phyloP scores from a whole-genome alignment of 2,329 filamentous ascomycete species.

The Neonectria punicea region DNA sequence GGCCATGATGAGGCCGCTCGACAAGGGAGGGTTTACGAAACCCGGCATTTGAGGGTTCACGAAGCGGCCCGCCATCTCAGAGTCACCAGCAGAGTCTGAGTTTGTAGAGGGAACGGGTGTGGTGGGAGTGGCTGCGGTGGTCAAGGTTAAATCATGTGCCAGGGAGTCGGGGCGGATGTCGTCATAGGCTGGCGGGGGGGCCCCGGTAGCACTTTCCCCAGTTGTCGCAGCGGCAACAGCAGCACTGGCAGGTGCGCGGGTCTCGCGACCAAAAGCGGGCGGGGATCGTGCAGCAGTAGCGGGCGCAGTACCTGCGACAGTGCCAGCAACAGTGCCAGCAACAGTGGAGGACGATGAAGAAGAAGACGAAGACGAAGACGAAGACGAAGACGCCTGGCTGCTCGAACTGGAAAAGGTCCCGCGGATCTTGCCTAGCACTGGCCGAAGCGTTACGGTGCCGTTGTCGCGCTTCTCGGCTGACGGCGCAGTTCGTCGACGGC shows the following conservation, averaged over 20 bases:
- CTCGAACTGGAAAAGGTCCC: slow-evolving; percentile 17
- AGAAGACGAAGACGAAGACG: slow-evolving; percentile 2
- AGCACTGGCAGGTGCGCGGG: slow-evolving; percentile 29
- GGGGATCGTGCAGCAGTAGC: slow-evolving; percentile 13
- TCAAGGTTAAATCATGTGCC: slow-evolving; percentile 40
- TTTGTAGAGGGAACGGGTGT: slow-evolving; percentile 31
- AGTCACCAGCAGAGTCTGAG: slow-evolving; percentile 20
- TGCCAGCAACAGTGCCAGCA: not conserved
- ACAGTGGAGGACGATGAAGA: slow-evolving; percentile 4
- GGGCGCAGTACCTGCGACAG: slow-evolving; percentile 8
- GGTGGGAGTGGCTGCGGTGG: slow-evolving; percentile 33
- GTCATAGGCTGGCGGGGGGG: slow-evolving; percentile 46
- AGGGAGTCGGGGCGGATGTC: slow-evolving; percentile 40
- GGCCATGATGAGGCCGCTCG: slow-evolving; percentile 41
- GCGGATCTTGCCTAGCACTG: slow-evolving; percentile 26
- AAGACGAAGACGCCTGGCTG: slow-evolving; percentile 3
- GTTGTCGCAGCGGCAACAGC: slow-evolving; percentile 30
- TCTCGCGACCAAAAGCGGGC: slow-evolving; percentile 20
- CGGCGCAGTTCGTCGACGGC: slow-evolving; percentile 44
- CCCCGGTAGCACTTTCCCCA: slow-evolving; percentile 34
- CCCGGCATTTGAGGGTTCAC: slow-evolving; percentile 22
- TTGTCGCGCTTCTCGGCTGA: slow-evolving; percentile 20
- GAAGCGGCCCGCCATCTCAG: slow-evolving; percentile 40
- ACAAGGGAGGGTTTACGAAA: slow-evolving; percentile 31
- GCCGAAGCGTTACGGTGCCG: slow-evolving; percentile 15